Evolutionary conservation across 768 basidiomycete species (phyloP).

Genomic region (Suillus ampliporus): DNA sequence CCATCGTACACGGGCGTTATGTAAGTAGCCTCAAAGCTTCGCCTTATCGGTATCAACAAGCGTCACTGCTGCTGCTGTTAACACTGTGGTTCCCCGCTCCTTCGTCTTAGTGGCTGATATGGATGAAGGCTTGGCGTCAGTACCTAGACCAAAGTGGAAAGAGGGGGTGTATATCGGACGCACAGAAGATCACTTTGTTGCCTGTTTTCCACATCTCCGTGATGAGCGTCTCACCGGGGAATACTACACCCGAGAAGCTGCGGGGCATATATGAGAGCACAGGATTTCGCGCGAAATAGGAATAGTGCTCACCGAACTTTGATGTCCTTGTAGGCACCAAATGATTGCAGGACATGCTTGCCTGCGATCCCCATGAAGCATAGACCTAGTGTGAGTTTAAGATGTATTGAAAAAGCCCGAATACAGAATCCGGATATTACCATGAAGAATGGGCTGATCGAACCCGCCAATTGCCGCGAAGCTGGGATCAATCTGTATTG

Average conservation of each 20-base stretch:
- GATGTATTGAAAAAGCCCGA: slow-evolving; percentile 2
- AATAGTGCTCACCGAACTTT: slow-evolving; percentile 77
- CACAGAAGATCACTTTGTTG: slow-evolving; percentile 88
- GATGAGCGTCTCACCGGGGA: slow-evolving; percentile 92
- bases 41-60: slow-evolving; percentile 56
- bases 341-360: slow-evolving; percentile 90
- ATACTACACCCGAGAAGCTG: slow-evolving; percentile 90
- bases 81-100: slow-evolving; percentile 73
- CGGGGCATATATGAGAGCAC: not conserved
- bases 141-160: not conserved
- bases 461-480: slow-evolving; percentile 97
- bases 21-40: slow-evolving; percentile 55
- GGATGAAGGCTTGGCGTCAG: slow-evolving; percentile 8
- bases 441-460: slow-evolving; percentile 86
- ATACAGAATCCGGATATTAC: slow-evolving; percentile 26
- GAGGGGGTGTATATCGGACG: slow-evolving; percentile 36
- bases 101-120: slow-evolving; percentile 82
- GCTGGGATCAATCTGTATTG: slow-evolving; percentile 79
- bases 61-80: slow-evolving; percentile 86
- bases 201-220: slow-evolving; percentile 99
- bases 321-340: slow-evolving; percentile 87
- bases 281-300: slow-evolving; percentile 3
- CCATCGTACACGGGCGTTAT: not conserved
- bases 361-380: slow-evolving; percentile 93
- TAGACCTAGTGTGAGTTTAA: slow-evolving; percentile 52